Evolutionary conservation across 306 rosid species (phyloP).

Genomic region (Fagus crenata): DNA sequence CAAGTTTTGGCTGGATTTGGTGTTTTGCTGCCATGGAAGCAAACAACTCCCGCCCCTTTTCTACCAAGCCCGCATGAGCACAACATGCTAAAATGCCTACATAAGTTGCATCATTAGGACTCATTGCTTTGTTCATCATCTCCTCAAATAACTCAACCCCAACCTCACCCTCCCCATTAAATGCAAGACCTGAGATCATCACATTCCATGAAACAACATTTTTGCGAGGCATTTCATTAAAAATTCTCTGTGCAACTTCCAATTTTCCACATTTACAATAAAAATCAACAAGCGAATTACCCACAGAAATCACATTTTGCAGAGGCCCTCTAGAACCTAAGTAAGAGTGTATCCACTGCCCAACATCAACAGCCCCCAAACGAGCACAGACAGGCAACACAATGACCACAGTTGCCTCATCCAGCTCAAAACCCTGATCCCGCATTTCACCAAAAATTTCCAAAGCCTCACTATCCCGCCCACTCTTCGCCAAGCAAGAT

Average conservation of each 20-base stretch:
- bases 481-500: conserved; percentile 49
- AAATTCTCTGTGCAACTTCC: conserved; percentile 48
- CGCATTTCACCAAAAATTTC: conserved; percentile 59
- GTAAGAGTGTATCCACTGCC: conserved; percentile 59
- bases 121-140: conserved; percentile 48
- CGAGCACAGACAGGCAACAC: conserved; percentile 76
- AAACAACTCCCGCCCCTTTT: conserved; percentile 60
- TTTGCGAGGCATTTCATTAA: conserved; percentile 49
- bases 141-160: conserved; percentile 65
- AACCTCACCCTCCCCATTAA: conserved; percentile 67
- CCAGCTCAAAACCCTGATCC: conserved; percentile 57
- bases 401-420: conserved; percentile 66
- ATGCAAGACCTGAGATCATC: conserved; percentile 73
- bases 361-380: conserved; percentile 58
- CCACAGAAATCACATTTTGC: conserved; percentile 41
- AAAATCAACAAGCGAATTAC: conserved; percentile 69
- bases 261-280: conserved; percentile 69
- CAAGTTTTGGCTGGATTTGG: conserved; percentile 55
- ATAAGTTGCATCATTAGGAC: conserved; percentile 65
- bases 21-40: conserved; percentile 48
- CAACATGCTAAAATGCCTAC: conserved; percentile 70
- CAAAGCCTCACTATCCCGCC: conserved; percentile 53
- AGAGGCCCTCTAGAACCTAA: conserved; percentile 40
- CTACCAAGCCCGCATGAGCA: conserved; percentile 72
- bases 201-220: conserved; percentile 75